phyloP scores from a whole-genome alignment of 2,329 filamentous ascomycete species.

The Peltaster fructicola region DNA sequence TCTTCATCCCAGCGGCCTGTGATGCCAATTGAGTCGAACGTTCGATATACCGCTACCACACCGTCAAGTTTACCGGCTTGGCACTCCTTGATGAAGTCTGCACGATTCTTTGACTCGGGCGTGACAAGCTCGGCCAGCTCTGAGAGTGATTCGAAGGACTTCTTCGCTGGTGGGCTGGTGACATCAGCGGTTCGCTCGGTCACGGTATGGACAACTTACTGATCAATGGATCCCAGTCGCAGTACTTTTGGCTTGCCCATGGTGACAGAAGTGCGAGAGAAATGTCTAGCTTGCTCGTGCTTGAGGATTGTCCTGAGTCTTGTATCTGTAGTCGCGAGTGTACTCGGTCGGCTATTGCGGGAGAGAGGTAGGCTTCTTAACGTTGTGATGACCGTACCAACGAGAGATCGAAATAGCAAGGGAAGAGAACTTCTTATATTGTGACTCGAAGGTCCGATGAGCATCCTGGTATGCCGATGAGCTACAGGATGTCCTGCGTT shows the following conservation, averaged over 20 bases:
- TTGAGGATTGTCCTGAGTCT: slow-evolving; percentile 19
- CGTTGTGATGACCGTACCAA: no score
- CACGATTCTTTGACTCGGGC: slow-evolving; percentile 42
- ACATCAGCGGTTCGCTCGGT: slow-evolving; percentile 30
- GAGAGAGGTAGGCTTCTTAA: no score
- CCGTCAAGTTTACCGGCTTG: slow-evolving; percentile 47
- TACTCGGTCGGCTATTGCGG: slow-evolving; percentile 1
- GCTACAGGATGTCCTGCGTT: no score
- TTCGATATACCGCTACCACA: slow-evolving; percentile 49
- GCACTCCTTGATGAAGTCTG: slow-evolving; percentile 53
- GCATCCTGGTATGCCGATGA: no score
- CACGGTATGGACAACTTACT: slow-evolving; percentile 25
- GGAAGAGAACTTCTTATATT: no score
- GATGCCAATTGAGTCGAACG: slow-evolving; percentile 43
- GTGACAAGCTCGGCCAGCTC: slow-evolving; percentile 46
- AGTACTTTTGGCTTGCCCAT: slow-evolving; percentile 40
- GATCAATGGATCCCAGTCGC: slow-evolving; percentile 43
- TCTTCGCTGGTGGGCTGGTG: slow-evolving; percentile 37
- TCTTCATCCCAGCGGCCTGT: slow-evolving; percentile 58
- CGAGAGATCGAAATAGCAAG: no score
- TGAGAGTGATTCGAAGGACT: slow-evolving; percentile 44
- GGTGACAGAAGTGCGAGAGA: no score
- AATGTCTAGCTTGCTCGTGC: slow-evolving; percentile 18
- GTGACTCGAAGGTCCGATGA: no score
- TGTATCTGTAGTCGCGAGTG: slow-evolving; percentile 4